A percentile compares a stretch with the other conserved stretches of the same genome.
Evolutionary conservation across 352 stramenopile species (phyloP).

Genomic region (Achlya hypogyna): DNA sequence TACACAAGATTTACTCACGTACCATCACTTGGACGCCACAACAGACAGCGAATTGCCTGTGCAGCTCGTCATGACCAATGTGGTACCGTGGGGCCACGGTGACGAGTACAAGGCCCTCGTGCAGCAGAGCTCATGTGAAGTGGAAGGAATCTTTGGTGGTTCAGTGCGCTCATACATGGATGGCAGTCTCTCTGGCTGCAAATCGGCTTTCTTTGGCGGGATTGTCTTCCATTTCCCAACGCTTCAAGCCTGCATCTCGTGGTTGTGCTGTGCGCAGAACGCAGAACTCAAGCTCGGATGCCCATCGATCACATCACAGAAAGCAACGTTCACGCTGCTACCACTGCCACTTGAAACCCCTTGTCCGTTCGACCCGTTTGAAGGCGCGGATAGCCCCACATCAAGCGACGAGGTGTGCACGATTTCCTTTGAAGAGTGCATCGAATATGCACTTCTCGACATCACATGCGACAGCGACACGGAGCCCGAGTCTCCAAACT

Average conservation of each 20-base stretch:
- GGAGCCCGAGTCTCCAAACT: not conserved
- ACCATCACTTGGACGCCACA: not conserved
- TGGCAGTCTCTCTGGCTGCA: not conserved
- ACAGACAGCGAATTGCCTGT: not conserved
- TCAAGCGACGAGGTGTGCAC: not conserved
- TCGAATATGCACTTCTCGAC: not conserved
- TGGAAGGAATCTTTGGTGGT: slow-evolving; percentile 1
- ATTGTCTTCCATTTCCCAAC: slow-evolving; percentile 4
- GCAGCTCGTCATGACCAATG: slow-evolving; percentile 15
- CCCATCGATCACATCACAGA: slow-evolving; percentile 9
- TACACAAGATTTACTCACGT: slow-evolving; percentile 2
- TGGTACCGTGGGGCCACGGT: not conserved
- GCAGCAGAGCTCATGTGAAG: not conserved
- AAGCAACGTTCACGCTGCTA: slow-evolving; percentile 10
- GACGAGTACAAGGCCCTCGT: slow-evolving; percentile 7
- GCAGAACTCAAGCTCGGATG: slow-evolving; percentile 18
- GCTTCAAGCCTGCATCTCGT: slow-evolving; percentile 1
- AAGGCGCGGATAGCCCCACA: not conserved
- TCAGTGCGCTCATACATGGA: not conserved
- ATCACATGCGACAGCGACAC: not conserved
- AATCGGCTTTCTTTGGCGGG: not conserved
- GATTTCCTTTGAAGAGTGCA: not conserved
- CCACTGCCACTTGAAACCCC: not conserved
- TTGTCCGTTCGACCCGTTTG: not conserved
- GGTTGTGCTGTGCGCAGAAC: slow-evolving; percentile 15